Evolutionary conservation across 371 early-diverging fungal genomes (phyloP).

Genomic region (Polyrhizophydium stewartii): DNA sequence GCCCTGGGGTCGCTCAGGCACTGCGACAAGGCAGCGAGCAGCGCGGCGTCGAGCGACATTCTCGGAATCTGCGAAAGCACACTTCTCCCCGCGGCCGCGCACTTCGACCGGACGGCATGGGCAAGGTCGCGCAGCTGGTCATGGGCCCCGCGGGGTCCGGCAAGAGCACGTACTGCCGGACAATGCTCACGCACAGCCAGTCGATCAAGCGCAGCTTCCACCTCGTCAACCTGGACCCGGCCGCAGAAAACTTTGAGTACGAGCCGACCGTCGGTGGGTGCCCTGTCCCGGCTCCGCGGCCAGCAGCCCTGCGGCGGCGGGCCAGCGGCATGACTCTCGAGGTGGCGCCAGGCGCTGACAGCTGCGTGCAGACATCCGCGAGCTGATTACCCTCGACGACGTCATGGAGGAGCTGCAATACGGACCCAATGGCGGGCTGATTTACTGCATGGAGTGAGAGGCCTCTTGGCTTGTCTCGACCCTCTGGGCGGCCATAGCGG

Average conservation of each 20-base stretch:
- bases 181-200: slow-evolving; percentile 89
- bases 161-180: slow-evolving; percentile 96
- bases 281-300: too few species aligned
- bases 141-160: slow-evolving; percentile 98
- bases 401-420: slow-evolving; percentile 96
- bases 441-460: slow-evolving; percentile 88
- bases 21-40: too few species aligned
- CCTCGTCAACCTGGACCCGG: slow-evolving; percentile 98
- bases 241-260: slow-evolving; percentile 92
- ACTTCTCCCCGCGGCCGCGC: too few species aligned
- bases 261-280: slow-evolving; percentile 72
- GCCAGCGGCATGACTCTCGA: too few species aligned
- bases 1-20: slow-evolving; percentile 37
- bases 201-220: slow-evolving; percentile 77
- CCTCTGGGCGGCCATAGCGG: not conserved
- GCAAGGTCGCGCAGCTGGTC: slow-evolving; percentile 90
- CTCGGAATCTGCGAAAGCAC: too few species aligned
- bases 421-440: slow-evolving; percentile 99
- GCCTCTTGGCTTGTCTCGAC: not conserved
- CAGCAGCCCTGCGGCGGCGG: too few species aligned
- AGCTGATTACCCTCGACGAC: slow-evolving; percentile 94
- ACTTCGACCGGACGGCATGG: slow-evolving; percentile 42
- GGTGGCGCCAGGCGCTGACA: too few species aligned
- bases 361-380: slow-evolving; percentile 74
- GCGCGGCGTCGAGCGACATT: too few species aligned